Evolutionary conservation across 768 basidiomycete species (phyloP).

Genomic region (Tricholomella constricta): DNA sequence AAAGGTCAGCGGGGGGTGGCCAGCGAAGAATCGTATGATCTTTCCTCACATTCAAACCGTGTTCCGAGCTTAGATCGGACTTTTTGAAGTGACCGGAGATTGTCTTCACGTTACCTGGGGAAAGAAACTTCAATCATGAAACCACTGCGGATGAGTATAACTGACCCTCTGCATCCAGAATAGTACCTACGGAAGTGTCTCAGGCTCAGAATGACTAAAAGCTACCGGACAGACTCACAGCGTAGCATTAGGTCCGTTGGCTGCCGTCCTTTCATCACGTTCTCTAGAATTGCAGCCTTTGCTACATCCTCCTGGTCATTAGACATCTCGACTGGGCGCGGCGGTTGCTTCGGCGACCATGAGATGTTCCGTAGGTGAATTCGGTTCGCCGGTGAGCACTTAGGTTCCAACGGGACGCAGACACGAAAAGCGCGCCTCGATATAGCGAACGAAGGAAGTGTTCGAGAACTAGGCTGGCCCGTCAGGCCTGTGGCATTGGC

Average conservation of each 20-base stretch:
- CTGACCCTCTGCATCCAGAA: constrained; percentile 81
- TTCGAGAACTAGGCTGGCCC: constrained; percentile 1
- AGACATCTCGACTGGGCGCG: constrained; percentile 32
- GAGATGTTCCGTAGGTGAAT: constrained; percentile 25
- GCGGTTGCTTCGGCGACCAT: constrained; percentile 35
- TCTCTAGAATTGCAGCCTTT: constrained; percentile 76
- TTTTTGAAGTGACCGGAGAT: constrained; percentile 90
- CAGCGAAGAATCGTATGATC: constrained; percentile 13
- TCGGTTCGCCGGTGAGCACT: constrained; percentile 4
- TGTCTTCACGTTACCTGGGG: constrained; percentile 77
- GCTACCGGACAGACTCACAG: constrained; percentile 56
- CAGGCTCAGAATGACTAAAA: constrained; percentile 11
- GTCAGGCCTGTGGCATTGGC: constrained; percentile 1
- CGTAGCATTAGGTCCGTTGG: constrained; percentile 89
- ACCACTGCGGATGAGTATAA: constrained; percentile 1
- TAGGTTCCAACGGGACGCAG: constrained; percentile 5
- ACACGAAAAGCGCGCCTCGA: not conserved
- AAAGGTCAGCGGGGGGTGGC: constrained; percentile 20
- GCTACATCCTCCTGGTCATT: constrained; percentile 67
- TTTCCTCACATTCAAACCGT: constrained; percentile 81
- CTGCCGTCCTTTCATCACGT: constrained; percentile 84
- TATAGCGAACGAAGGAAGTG: not conserved
- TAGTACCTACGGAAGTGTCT: constrained; percentile 60
- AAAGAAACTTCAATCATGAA: constrained; percentile 13
- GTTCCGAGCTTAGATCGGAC: constrained; percentile 84